Evolutionary conservation across 257 asterid genomes (phyloP).

Genomic region (Penstemon davidsonii): DNA sequence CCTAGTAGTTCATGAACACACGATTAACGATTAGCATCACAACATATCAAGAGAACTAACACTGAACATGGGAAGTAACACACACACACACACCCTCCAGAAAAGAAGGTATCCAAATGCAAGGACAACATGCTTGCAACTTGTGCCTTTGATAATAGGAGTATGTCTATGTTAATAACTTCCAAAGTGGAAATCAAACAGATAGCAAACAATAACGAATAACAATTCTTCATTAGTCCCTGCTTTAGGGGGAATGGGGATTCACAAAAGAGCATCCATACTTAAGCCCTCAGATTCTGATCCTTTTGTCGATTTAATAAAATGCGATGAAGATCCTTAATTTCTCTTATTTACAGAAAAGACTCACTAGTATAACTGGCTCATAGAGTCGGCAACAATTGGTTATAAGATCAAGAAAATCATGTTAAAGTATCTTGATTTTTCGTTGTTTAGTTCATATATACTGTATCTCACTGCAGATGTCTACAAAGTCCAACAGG

Average conservation of each 20-base stretch:
- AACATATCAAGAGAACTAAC: slow-evolving; percentile 20
- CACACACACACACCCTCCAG: neutral
- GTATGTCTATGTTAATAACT: no score
- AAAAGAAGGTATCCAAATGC: neutral
- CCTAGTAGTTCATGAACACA: slow-evolving; percentile 50
- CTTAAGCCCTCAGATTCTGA: neutral
- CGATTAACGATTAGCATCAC: slow-evolving; percentile 26
- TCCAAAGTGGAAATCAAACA: slow-evolving; percentile 23
- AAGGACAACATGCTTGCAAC: slow-evolving; percentile 16
- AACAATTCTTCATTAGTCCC: no score
- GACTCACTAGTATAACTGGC: no score
- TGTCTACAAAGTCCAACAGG: no score
- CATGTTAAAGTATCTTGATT: no score
- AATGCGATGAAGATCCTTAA: neutral
- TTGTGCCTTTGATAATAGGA: slow-evolving; percentile 7
- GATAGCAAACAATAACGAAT: neutral
- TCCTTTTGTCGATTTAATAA: neutral
- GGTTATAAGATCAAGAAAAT: no score
- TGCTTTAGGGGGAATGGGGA: neutral
- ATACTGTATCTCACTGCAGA: no score
- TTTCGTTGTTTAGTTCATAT: no score
- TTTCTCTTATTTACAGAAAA: neutral
- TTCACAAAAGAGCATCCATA: neutral
- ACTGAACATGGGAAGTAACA: slow-evolving; percentile 2
- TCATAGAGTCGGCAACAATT: no score